Evolutionary conservation across 2,329 filamentous ascomycete species (phyloP).

Genomic region (Pseudogymnoascus sp.): DNA sequence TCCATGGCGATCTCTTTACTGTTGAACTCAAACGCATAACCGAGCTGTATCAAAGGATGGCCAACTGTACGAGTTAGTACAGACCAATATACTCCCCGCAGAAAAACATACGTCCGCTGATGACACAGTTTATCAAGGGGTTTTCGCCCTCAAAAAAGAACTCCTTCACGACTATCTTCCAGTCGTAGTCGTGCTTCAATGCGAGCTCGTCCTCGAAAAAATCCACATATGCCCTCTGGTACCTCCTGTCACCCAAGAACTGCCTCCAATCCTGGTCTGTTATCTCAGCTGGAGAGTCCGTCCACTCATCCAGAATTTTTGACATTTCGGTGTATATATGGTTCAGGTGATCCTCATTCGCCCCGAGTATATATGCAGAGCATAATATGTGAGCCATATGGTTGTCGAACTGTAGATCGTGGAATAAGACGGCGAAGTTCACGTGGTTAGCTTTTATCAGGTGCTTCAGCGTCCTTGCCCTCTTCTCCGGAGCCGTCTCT

Average conservation of each 20-base stretch:
- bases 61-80: constrained; percentile 52
- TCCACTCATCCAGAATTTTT: constrained; percentile 70
- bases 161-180: constrained; percentile 68
- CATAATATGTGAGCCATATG: constrained; percentile 75
- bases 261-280: constrained; percentile 79
- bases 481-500: constrained; percentile 72
- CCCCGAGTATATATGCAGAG: constrained; percentile 81
- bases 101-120: constrained; percentile 64
- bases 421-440: constrained; percentile 78
- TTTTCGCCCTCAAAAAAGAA: constrained; percentile 69
- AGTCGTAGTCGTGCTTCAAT: constrained; percentile 65
- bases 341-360: constrained; percentile 64
- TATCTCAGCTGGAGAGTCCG: constrained; percentile 77
- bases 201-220: constrained; percentile 93
- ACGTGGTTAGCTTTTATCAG: constrained; percentile 86
- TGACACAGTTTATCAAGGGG: constrained; percentile 74
- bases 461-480: constrained; percentile 79
- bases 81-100: constrained; percentile 21
- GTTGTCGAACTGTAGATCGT: constrained; percentile 71
- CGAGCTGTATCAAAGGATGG: constrained; percentile 88
- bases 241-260: constrained; percentile 69
- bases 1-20: constrained; percentile 85
- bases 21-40: constrained; percentile 85
- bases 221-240: constrained; percentile 86
- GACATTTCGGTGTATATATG: constrained; percentile 73